A percentile compares a stretch with the other conserved stretches of the same genome.
Conservation (phyloP, 257 asterid genomes). For the Datura wrightii region DNA sequence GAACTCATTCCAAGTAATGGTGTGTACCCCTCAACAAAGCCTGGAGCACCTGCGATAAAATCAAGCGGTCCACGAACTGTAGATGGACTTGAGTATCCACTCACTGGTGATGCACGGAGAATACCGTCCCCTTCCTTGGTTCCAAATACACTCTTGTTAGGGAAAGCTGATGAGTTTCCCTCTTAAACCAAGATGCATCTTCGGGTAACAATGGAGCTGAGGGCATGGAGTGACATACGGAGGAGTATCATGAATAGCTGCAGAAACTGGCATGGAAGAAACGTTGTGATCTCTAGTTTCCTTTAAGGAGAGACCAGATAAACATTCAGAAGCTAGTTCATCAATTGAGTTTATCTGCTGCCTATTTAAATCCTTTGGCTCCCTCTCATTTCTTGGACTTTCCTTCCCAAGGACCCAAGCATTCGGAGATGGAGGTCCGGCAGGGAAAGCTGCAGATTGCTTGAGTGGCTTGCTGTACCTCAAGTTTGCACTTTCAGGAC, state of each 20-base stretch:
- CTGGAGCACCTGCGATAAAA: constrained; percentile 45
- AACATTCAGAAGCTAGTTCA: constrained; percentile 58
- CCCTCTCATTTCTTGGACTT: constrained; percentile 45
- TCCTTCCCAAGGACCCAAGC: constrained; percentile 69
- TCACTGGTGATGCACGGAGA: constrained; percentile 72
- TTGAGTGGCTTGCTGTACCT: constrained; percentile 39
- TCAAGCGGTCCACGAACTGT: constrained; percentile 46
- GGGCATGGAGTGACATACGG: constrained; percentile 68
- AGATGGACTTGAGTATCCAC: constrained; percentile 43
- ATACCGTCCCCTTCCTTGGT: constrained; percentile 63
- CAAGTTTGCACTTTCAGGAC: constrained; percentile 32
- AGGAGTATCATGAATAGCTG: constrained; percentile 43
- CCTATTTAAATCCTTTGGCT: constrained; percentile 39
- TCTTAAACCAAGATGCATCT: constrained; percentile 58
- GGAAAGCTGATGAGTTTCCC: constrained; percentile 40
- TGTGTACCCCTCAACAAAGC: constrained; percentile 62
- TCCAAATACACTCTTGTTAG: constrained; percentile 38
- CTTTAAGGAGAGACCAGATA: constrained; percentile 51
- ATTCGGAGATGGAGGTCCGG: constrained; percentile 87
- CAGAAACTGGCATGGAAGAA: constrained; percentile 40
- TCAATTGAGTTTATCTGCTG: constrained; percentile 63
- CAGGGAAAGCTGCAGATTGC: constrained; percentile 50
- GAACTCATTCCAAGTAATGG: constrained; percentile 80
- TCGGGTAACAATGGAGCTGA: constrained; percentile 89
- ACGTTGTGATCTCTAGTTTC: constrained; percentile 42